Percentiles rank a stretch among this genome's conserved stretches.
Conservation (phyloP, 129 eudicot genomes). For the Silybum marianum region DNA sequence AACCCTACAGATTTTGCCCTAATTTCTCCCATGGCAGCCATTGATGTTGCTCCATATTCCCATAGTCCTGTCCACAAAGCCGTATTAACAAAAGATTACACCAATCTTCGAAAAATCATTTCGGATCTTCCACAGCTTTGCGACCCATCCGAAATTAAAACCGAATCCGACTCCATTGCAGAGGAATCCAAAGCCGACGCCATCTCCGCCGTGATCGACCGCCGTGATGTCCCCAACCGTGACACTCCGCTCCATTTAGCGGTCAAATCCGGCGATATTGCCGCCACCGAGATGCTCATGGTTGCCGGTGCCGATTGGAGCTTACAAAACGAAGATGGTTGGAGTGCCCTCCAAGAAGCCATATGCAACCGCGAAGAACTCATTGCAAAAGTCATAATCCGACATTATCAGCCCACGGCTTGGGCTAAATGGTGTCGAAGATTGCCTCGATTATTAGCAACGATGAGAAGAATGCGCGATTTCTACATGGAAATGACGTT, state of each 20-base stretch:
- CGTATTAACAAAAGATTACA: constrained; percentile 40
- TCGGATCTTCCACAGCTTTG: constrained; percentile 42
- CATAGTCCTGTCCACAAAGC: constrained; percentile 56
- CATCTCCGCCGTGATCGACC: constrained; percentile 43
- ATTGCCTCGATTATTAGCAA: constrained; percentile 41
- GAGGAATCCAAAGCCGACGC: constrained; percentile 50
- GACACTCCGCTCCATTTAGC: constrained; percentile 60
- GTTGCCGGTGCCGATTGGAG: constrained; percentile 59
- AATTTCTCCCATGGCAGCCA: constrained; percentile 37
- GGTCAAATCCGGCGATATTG: constrained; percentile 37
- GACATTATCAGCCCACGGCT: constrained; percentile 48
- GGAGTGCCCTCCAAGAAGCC: constrained; percentile 60
- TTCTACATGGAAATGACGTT: constrained; percentile 53
- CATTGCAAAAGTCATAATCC: constrained; percentile 41
- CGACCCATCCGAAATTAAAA: constrained; percentile 32
- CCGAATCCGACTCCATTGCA: constrained; percentile 37
- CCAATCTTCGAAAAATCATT: constrained; percentile 24
- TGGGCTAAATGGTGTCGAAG: constrained; percentile 64
- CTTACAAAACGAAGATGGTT: constrained; percentile 50
- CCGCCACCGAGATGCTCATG: constrained; percentile 48
- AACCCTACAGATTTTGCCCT: constrained; percentile 24
- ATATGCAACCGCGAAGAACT: constrained; percentile 44
- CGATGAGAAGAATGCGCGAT: constrained; percentile 55
- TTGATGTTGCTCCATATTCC: constrained; percentile 41
- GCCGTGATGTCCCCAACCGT: constrained; percentile 52